These are phyloP conservation scores for Gastrolobium villosum DNA, from an alignment of 306 rosid species.

Conservation along the genomic window DNA sequence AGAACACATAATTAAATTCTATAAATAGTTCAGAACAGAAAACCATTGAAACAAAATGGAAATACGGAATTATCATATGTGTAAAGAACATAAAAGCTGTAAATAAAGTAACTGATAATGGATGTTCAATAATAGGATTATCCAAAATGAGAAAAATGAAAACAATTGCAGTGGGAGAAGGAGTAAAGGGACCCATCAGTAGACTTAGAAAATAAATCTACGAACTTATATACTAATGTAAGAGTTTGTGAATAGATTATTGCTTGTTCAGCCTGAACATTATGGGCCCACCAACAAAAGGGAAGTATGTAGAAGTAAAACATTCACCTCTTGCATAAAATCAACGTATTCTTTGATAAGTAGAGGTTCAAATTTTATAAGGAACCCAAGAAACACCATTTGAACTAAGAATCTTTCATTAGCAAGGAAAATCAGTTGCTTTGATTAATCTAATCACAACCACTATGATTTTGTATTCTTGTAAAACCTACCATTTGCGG, in stretches of 20 bases:
- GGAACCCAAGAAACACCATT: constrained; percentile 31
- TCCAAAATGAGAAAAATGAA: constrained; percentile 32
- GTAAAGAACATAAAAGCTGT: constrained; percentile 24
- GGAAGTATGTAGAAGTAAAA: constrained; percentile 6
- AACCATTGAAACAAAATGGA: constrained; percentile 27
- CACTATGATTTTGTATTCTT: not conserved
- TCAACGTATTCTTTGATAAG: not conserved
- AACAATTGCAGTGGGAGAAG: constrained; percentile 34
- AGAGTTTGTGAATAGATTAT: constrained; percentile 19
- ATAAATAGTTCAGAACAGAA: constrained; percentile 39
- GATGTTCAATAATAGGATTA: constrained; percentile 26
- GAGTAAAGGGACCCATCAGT: constrained; percentile 34
- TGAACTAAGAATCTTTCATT: not conserved
- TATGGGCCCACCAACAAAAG: not conserved
- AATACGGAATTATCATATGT: not conserved
- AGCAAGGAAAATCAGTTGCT: constrained; percentile 17
- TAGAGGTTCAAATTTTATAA: not conserved
- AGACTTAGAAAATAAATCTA: constrained; percentile 30
- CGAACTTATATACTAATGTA: not conserved
- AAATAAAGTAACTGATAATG: constrained; percentile 38
- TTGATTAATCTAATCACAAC: not conserved
- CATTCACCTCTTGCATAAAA: constrained; percentile 6
- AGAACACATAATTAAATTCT: constrained; percentile 42
- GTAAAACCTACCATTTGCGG: not conserved
- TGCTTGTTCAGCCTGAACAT: constrained; percentile 14